Conservation (phyloP, 176 grass and related monocot species). For the Triticum timopheevii region DNA sequence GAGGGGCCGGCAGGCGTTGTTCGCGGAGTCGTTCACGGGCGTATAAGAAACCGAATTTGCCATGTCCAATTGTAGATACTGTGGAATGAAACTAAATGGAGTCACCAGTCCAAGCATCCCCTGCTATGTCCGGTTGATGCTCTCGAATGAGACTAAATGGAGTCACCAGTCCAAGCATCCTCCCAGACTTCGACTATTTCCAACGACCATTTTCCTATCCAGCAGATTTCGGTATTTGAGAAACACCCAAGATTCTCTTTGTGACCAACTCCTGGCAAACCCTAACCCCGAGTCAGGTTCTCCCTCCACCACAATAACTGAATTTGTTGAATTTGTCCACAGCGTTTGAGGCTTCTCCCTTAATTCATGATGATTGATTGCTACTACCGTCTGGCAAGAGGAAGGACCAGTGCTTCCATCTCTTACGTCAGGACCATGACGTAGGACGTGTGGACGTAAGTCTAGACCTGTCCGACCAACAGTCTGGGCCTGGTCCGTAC, state of each 20-base stretch:
- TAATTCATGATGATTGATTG: background rate
- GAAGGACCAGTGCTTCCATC: background rate
- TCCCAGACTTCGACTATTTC: too few species aligned
- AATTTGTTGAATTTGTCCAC: background rate
- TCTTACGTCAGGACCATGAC: background rate
- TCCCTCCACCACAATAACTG: background rate
- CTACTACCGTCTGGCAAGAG: background rate
- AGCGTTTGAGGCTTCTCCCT: background rate
- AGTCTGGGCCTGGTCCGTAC: slow-evolving; percentile 1
- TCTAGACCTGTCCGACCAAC: background rate
- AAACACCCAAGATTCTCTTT: background rate
- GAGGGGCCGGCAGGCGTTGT: too few species aligned
- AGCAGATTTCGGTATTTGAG: too few species aligned
- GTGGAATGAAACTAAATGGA: too few species aligned
- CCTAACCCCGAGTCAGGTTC: background rate
- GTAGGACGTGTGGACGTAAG: slow-evolving; percentile 1
- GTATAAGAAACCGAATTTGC: too few species aligned
- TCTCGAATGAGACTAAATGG: too few species aligned
- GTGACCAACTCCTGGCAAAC: background rate
- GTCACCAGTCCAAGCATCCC: too few species aligned
- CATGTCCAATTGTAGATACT: too few species aligned
- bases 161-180: too few species aligned
- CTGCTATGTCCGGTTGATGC: too few species aligned
- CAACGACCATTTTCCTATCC: too few species aligned
- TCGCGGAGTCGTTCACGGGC: too few species aligned